Percentiles rank a stretch among this genome's conserved stretches.
Conservation (phyloP, 257 asterid genomes). For the Asclepias syriaca region DNA sequence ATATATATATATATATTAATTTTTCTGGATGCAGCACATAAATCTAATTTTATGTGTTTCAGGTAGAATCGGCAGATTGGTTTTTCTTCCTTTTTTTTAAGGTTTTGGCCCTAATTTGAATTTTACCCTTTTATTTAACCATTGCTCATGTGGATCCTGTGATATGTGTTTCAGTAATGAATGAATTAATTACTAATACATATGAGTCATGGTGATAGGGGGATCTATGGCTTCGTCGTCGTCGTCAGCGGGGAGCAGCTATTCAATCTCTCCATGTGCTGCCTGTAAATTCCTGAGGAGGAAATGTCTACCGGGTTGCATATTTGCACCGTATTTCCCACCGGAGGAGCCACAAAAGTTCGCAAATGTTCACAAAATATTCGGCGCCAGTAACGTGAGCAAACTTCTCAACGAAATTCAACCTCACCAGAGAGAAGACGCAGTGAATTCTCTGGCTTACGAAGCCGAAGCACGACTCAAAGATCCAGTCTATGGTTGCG, state of each 20-base stretch:
- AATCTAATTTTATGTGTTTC: too few relatives aligned
- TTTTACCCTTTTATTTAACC: too few relatives aligned
- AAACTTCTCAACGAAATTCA: slow-evolving; percentile 59
- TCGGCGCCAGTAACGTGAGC: slow-evolving; percentile 77
- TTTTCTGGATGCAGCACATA: too few relatives aligned
- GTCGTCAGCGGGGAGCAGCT: slow-evolving; percentile 9
- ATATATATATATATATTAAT: too few relatives aligned
- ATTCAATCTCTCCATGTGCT: slow-evolving; percentile 76
- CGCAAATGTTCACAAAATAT: slow-evolving; percentile 59
- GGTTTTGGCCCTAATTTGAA: too few relatives aligned
- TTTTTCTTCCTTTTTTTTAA: too few relatives aligned
- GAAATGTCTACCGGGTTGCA: slow-evolving; percentile 61
- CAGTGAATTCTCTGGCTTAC: slow-evolving; percentile 71
- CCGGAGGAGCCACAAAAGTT: slow-evolving; percentile 78
- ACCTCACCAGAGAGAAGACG: slow-evolving; percentile 68
- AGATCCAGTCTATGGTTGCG: slow-evolving; percentile 80
- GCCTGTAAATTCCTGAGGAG: slow-evolving; percentile 80
- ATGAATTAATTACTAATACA: too few relatives aligned
- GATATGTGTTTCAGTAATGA: too few relatives aligned
- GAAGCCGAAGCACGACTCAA: slow-evolving; percentile 72
- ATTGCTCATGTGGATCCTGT: too few relatives aligned
- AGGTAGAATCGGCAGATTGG: too few relatives aligned
- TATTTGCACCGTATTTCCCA: slow-evolving; percentile 62
- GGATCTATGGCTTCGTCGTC: slow-evolving; percentile 39
- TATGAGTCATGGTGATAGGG: not conserved